Evolutionary conservation across 2,329 filamentous ascomycete genomes (phyloP), one percentile per base, ranked within the genome.

Genomic region (Epichloe sylvatica): DNA sequence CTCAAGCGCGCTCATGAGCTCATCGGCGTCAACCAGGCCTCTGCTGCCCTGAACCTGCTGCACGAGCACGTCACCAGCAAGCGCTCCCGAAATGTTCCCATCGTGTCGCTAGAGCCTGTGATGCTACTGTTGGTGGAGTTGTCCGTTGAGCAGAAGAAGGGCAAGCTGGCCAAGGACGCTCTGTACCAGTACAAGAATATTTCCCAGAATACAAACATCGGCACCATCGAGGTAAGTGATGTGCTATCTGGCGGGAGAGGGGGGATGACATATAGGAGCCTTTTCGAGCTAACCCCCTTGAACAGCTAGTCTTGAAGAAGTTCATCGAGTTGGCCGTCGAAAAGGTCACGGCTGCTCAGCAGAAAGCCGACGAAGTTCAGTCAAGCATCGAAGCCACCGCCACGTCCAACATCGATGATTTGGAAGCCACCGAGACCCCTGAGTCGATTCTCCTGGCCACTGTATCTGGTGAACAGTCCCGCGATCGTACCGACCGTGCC

Each of bases 151-250:
- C 82, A 96, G 62, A 89, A 92, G 73, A 98, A 97, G 74, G 92
- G 92, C 61, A 98, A 98, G 72, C 79, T 92, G 53, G 92, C 91
- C 69, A 98, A 98, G 78, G 92, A 98, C 73, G 92, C 92, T 54
- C 78, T 98, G 45, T 98, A 97, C 70, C 92, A 96, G 70, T 98
- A 98, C 80, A 98, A 98, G 78, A 98, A 98, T 70, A 97, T 96
- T 59, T 91, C 90, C 50, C 92, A 98, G 70, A 98, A 98, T 74
- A 95, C 91, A 60, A 97, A 97, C 66, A 89, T 98, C 58, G 89
- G 81, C 60, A 98, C 92, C 54, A 98, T 98, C 67, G 92, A 97
- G 81, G 85, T 88, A 72, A 41, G 67, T 62, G 49, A 34, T 17
- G 15, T 15, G 40, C 13, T 23, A 9, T 17, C 19, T 15, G 13